Evolutionary conservation across 2,329 filamentous ascomycete genomes (phyloP).

Genomic region (Davidsoniella virescens): DNA sequence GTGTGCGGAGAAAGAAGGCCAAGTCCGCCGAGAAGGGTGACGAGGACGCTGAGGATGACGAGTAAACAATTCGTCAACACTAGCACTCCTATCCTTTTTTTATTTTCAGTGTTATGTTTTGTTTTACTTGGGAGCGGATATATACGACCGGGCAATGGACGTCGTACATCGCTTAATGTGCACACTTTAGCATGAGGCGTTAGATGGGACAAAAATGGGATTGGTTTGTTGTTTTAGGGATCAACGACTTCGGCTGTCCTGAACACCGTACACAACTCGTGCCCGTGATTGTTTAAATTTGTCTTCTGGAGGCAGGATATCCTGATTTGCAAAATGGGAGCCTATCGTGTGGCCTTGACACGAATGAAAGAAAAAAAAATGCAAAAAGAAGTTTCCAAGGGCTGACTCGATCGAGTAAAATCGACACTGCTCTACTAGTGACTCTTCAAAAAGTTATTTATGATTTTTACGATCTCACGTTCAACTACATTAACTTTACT

Average conservation of each 20-base stretch:
- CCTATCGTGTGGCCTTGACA: neutral
- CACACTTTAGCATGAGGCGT: conserved; percentile 12
- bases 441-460: neutral
- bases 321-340: neutral
- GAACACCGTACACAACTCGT: conserved; percentile 2
- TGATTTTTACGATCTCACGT: neutral
- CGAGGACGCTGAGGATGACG: conserved; percentile 70
- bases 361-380: conserved; percentile 9
- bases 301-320: conserved; percentile 2
- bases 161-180: conserved; percentile 9
- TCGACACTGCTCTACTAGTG: too few species aligned
- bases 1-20: conserved; percentile 99
- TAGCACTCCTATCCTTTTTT: conserved; percentile 9
- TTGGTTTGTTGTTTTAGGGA: conserved; percentile 11
- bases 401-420: too few species aligned
- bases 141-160: conserved; percentile 5
- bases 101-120: conserved; percentile 7
- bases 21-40: conserved; percentile 80
- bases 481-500: too few species aligned
- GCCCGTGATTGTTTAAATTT: conserved; percentile 1
- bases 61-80: conserved; percentile 32
- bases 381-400: neutral
- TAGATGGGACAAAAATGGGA: conserved; percentile 12
- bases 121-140: neutral
- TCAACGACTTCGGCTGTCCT: conserved; percentile 10